Evolutionary conservation across 106 monocot species (phyloP).

Genomic region (Dendrobium nobile): DNA sequence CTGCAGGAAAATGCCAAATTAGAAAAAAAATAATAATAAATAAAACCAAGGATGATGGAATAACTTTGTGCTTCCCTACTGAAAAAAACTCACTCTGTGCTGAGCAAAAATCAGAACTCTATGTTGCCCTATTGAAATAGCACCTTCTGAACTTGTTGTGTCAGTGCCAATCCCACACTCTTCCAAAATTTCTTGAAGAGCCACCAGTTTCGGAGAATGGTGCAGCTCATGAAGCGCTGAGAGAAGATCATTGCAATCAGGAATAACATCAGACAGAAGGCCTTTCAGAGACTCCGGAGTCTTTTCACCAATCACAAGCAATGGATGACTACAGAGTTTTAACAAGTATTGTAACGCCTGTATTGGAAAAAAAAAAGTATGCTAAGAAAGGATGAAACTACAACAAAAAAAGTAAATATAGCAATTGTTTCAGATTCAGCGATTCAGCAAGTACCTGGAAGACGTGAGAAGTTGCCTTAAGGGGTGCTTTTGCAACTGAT

Average conservation of each 20-base stretch:
- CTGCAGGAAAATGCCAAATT: slow-evolving; percentile 33
- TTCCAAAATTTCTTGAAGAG: slow-evolving; percentile 90
- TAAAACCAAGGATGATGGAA: background rate
- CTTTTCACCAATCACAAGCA: slow-evolving; percentile 83
- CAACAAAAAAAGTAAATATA: background rate
- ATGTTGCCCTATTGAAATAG: slow-evolving; percentile 50
- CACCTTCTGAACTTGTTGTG: slow-evolving; percentile 37
- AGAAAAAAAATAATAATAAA: background rate
- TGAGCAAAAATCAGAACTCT: slow-evolving; percentile 94
- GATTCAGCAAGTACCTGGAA: slow-evolving; percentile 58
- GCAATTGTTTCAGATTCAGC: background rate
- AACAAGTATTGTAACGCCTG: slow-evolving; percentile 90
- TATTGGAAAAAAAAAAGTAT: slow-evolving; percentile 13
- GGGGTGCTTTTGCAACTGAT: slow-evolving; percentile 21
- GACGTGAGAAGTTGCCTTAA: slow-evolving; percentile 75
- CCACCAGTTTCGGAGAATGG: slow-evolving; percentile 93
- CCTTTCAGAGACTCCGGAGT: slow-evolving; percentile 40
- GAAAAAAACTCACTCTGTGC: slow-evolving; percentile 54
- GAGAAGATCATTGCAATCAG: slow-evolving; percentile 38
- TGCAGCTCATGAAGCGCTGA: slow-evolving; percentile 69
- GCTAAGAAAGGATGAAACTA: background rate
- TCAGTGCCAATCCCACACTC: slow-evolving; percentile 91
- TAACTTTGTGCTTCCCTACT: slow-evolving; percentile 63
- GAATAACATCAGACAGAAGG: slow-evolving; percentile 43
- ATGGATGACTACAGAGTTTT: slow-evolving; percentile 96